Conservation (phyloP, 805 yeast genomes). For the Wickerhamiella qilinensis region DNA sequence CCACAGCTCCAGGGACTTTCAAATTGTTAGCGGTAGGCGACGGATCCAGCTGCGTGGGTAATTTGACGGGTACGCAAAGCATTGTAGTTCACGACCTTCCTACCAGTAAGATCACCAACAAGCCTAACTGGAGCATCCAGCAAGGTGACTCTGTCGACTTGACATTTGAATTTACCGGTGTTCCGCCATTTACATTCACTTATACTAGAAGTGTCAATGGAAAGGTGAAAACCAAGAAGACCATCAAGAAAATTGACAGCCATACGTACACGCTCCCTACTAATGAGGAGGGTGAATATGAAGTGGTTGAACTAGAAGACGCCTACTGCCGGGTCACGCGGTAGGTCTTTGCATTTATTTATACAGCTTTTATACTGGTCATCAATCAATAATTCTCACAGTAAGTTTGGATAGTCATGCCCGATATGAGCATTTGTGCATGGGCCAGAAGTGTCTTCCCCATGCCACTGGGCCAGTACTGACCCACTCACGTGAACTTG, state of each 20-base stretch:
- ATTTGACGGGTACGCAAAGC: constrained; percentile 19
- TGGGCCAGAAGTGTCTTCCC: no score
- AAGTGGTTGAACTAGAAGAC: constrained; percentile 80
- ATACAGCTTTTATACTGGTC: neutral
- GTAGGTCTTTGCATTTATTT: constrained; percentile 1
- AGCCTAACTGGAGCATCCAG: constrained; percentile 75
- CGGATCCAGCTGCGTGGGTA: constrained; percentile 45
- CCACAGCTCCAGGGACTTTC: constrained; percentile 68
- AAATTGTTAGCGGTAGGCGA: constrained; percentile 56
- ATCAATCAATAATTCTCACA: no score
- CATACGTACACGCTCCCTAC: constrained; percentile 58
- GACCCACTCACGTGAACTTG: no score
- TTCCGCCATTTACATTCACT: constrained; percentile 79
- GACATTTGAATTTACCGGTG: constrained; percentile 64
- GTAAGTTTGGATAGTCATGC: no score
- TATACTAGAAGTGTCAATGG: constrained; percentile 49
- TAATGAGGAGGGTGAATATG: constrained; percentile 82
- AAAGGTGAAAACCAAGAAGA: constrained; percentile 39
- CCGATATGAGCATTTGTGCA: no score
- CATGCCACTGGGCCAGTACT: no score
- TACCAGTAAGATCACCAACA: constrained; percentile 63
- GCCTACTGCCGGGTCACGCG: constrained; percentile 38
- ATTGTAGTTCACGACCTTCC: constrained; percentile 40
- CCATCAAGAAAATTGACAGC: constrained; percentile 45
- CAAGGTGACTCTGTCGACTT: constrained; percentile 92